A percentile compares a stretch with the other conserved stretches of the same genome.
Conservation (phyloP, 192 early-diverging fungal species). For the Geranomyces variabilis region DNA sequence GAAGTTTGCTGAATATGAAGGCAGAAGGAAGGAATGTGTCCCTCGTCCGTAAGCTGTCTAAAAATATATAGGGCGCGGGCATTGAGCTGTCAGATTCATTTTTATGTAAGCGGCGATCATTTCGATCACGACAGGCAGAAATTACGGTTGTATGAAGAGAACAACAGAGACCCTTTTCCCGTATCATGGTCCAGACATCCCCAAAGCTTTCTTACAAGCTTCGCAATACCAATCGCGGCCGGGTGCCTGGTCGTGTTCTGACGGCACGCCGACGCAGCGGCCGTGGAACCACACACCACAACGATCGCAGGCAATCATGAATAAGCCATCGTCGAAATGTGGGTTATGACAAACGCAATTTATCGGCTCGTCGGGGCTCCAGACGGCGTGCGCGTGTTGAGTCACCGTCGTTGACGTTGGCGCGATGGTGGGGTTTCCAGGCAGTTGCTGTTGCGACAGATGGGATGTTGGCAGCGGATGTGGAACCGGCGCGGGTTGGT, state of each 20-base stretch:
- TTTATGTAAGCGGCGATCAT: too few species aligned
- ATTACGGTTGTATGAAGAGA: too few species aligned
- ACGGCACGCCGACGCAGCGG: slow-evolving; percentile 31
- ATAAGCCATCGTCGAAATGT: slow-evolving; percentile 31
- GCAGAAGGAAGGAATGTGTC: too few species aligned
- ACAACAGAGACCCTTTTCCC: too few species aligned
- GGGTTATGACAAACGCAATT: slow-evolving; percentile 42
- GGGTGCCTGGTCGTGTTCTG: slow-evolving; percentile 3
- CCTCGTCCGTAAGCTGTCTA: too few species aligned
- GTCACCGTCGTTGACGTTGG: not conserved
- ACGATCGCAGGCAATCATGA: slow-evolving; percentile 43
- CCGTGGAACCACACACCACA: slow-evolving; percentile 48
- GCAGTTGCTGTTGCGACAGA: not conserved
- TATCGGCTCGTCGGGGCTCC: slow-evolving; percentile 1
- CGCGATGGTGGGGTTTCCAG: not conserved
- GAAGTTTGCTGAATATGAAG: too few species aligned
- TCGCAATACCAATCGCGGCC: slow-evolving; percentile 3
- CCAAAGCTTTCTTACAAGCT: not conserved
- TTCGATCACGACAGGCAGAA: too few species aligned
- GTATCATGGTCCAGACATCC: too few species aligned
- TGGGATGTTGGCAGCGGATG: not conserved
- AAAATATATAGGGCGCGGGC: too few species aligned
- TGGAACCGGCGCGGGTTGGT: too few species aligned
- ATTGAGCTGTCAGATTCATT: too few species aligned
- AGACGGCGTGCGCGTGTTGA: not conserved